Conservation (phyloP, 495 filamentous ascomycete species). For the Arthonia radiata region DNA sequence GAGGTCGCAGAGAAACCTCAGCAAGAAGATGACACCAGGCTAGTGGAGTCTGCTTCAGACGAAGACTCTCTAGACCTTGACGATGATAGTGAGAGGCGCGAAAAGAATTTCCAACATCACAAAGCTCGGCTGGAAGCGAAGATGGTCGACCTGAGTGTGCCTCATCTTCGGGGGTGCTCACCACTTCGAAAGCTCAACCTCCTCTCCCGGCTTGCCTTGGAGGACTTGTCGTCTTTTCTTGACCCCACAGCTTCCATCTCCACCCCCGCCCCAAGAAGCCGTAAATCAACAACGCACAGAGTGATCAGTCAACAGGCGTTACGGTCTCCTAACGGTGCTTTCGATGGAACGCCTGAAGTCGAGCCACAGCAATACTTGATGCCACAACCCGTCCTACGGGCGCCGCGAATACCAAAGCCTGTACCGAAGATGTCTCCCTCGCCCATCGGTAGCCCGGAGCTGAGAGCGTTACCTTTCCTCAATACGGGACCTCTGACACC, state of each 20-base stretch:
- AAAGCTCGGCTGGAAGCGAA: constrained; percentile 12
- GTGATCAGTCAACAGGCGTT: constrained; percentile 2
- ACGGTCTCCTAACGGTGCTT: constrained; percentile 3
- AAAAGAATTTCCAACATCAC: constrained; percentile 5
- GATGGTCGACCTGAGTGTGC: constrained; percentile 11
- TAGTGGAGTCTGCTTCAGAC: constrained; percentile 2
- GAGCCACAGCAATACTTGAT: constrained; percentile 2
- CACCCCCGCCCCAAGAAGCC: constrained; percentile 1
- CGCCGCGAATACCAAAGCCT: constrained; percentile 6
- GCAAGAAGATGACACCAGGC: constrained; percentile 15
- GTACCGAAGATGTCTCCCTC: constrained; percentile 4
- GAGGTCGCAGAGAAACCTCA: constrained; percentile 19
- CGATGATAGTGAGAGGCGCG: constrained; percentile 8
- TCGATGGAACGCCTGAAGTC: constrained; percentile 1
- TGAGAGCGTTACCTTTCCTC: constrained; percentile 20
- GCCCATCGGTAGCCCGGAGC: constrained; percentile 6
- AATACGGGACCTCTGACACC: constrained; percentile 22
- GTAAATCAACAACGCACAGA: constrained; percentile 1
- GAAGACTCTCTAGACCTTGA: constrained; percentile 5
- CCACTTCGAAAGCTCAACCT: constrained; percentile 9
- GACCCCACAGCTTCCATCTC: constrained; percentile 3
- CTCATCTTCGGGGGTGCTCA: constrained; percentile 9
- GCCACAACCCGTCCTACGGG: constrained; percentile 1
- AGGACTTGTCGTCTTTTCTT: too few species aligned
- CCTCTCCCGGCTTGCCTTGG: constrained; percentile 7